Evolutionary conservation across 1,139 yeast species (phyloP).

Genomic region (Sugiyamaella pinicola): DNA sequence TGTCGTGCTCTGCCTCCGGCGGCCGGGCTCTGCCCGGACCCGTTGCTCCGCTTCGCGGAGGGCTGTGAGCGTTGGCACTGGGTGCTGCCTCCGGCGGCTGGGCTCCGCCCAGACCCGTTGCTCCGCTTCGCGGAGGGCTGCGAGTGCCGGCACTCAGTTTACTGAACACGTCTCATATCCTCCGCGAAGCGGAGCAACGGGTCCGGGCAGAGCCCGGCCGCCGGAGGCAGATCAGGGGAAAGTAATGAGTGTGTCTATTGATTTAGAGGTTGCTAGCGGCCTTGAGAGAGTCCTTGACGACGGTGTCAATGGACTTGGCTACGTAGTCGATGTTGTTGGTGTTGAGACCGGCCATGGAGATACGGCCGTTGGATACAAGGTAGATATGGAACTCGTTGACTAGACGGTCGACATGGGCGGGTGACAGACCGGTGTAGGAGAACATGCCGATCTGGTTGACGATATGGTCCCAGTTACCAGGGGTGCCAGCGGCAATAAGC

Average conservation of each 20-base stretch:
- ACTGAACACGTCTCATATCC: too few relatives aligned
- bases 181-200: constrained; percentile 14
- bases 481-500: constrained; percentile 58
- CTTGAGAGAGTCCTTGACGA: constrained; percentile 36
- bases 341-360: constrained; percentile 89
- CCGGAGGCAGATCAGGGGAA: constrained; percentile 2
- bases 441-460: constrained; percentile 95
- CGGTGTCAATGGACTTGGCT: constrained; percentile 72
- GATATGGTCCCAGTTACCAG: constrained; percentile 83
- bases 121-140: constrained; percentile 9
- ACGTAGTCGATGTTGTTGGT: constrained; percentile 76
- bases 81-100: constrained; percentile 6
- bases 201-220: constrained; percentile 11
- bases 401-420: constrained; percentile 69
- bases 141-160: too few relatives aligned
- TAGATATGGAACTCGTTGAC: constrained; percentile 76
- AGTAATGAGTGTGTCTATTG: neutral
- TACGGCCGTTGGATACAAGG: constrained; percentile 86
- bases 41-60: constrained; percentile 9
- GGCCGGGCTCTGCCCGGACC: constrained; percentile 9
- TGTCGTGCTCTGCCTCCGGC: constrained; percentile 1
- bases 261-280: constrained; percentile 11
- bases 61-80: too few relatives aligned
- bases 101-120: constrained; percentile 8
- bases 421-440: constrained; percentile 79